phyloP scores from a whole-genome alignment of 2,329 filamentous ascomycete species.

The Lachnellula willkommii region DNA sequence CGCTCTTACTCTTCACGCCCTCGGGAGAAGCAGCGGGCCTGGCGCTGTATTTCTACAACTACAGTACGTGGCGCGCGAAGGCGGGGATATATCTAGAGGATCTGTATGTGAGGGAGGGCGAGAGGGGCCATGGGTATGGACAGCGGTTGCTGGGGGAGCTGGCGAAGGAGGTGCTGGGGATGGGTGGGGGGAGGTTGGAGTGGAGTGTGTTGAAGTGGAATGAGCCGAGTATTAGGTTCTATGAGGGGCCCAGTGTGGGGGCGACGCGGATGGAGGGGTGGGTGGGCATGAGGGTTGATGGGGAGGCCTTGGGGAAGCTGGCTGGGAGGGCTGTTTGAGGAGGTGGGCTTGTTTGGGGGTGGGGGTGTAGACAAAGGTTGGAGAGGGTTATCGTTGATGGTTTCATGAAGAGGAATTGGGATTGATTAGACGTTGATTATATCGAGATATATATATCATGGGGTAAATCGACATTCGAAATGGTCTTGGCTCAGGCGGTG shows the following conservation, averaged over 20 bases:
- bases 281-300: constrained; percentile 71
- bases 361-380: too few species aligned
- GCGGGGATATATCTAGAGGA: constrained; percentile 93
- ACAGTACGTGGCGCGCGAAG: constrained; percentile 84
- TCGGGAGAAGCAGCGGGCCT: constrained; percentile 58
- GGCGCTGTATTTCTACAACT: constrained; percentile 93
- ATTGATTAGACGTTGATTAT: too few species aligned
- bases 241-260: constrained; percentile 56
- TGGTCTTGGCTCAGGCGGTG: too few species aligned
- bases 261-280: constrained; percentile 64
- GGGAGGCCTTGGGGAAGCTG: constrained; percentile 57
- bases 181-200: constrained; percentile 71
- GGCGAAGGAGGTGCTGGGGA: constrained; percentile 70
- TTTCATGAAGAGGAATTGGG: too few species aligned
- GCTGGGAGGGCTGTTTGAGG: constrained; percentile 29
- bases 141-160: constrained; percentile 67
- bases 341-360: too few species aligned
- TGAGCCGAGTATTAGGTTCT: constrained; percentile 82
- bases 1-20: constrained; percentile 57
- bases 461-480: too few species aligned
- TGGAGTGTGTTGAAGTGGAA: constrained; percentile 96
- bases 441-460: too few species aligned
- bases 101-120: constrained; percentile 69
- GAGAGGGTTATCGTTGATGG: too few species aligned
- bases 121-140: constrained; percentile 74